These are phyloP conservation scores for Glycine tomentella DNA, from an alignment of 306 rosid species.

Conservation along the genomic window DNA sequence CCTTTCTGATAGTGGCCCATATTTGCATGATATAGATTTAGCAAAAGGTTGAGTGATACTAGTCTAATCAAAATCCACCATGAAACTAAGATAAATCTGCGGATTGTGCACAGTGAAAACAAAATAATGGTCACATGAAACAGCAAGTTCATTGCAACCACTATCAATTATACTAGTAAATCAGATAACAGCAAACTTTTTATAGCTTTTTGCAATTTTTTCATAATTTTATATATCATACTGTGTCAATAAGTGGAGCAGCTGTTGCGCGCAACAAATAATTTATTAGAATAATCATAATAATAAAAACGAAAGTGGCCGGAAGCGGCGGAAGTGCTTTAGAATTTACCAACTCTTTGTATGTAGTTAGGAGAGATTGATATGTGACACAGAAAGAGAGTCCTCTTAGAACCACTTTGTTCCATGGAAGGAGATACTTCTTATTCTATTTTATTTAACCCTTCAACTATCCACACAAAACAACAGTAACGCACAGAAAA, in stretches of 20 bases:
- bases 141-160: slow-evolving; percentile 42
- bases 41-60: slow-evolving; percentile 19
- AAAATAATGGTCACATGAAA: slow-evolving; percentile 5
- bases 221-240: not conserved
- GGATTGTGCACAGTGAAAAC: slow-evolving; percentile 18
- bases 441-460: slow-evolving; percentile 2
- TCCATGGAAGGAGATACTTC: slow-evolving; percentile 55
- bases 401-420: slow-evolving; percentile 65
- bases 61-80: slow-evolving; percentile 49
- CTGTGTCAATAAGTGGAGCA: slow-evolving; percentile 63
- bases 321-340: slow-evolving; percentile 56
- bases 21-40: slow-evolving; percentile 2
- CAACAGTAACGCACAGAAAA: slow-evolving; percentile 40
- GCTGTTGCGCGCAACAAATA: slow-evolving; percentile 53
- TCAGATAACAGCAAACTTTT: slow-evolving; percentile 13
- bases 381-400: slow-evolving; percentile 56
- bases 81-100: slow-evolving; percentile 10
- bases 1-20: slow-evolving; percentile 17
- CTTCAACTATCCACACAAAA: too few species aligned
- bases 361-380: slow-evolving; percentile 44
- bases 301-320: slow-evolving; percentile 65
- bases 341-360: slow-evolving; percentile 50
- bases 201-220: not conserved
- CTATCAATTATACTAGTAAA: slow-evolving; percentile 9
- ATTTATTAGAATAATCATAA: slow-evolving; percentile 63